A percentile compares a stretch with the other conserved stretches of the same genome.
Evolutionary conservation across 192 early-diverging fungal species (phyloP).

Genomic region (Coemansia sp.): DNA sequence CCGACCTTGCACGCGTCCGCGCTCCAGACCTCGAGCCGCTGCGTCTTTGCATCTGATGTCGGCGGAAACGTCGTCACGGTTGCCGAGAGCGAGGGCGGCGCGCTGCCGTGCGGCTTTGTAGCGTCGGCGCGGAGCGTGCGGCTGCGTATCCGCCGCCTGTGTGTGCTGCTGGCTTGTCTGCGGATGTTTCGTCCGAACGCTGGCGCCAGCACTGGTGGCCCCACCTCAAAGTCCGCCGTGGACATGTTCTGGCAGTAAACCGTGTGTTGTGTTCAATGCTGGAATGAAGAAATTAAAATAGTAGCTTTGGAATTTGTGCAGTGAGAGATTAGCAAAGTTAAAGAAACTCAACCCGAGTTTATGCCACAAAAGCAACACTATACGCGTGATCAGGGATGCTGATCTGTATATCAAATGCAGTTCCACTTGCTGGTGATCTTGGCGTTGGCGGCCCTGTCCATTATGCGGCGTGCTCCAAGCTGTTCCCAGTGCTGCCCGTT

Average conservation of each 20-base stretch:
- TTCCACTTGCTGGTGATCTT: too few species aligned
- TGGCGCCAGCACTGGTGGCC: neutral
- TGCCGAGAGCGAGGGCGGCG: conserved; percentile 3
- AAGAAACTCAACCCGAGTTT: too few species aligned
- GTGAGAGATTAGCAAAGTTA: too few species aligned
- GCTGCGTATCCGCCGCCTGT: conserved; percentile 22
- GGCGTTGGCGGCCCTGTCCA: too few species aligned
- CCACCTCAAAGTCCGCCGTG: neutral
- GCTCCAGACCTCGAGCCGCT: neutral
- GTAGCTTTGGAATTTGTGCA: too few species aligned
- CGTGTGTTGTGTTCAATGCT: too few species aligned
- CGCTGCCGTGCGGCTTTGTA: neutral
- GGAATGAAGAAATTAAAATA: too few species aligned
- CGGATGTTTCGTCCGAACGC: conserved; percentile 3
- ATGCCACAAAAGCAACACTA: too few species aligned
- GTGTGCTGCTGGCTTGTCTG: conserved; percentile 5
- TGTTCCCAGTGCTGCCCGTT: too few species aligned
- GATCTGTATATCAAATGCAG: too few species aligned
- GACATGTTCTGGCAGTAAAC: neutral
- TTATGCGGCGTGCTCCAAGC: too few species aligned
- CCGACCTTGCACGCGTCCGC: neutral
- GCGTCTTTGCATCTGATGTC: neutral
- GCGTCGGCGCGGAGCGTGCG: conserved; percentile 7
- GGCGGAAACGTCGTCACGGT: neutral
- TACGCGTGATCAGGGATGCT: too few species aligned